Evolutionary conservation across 768 basidiomycete genomes (phyloP), one percentile per base, ranked within the genome.

Genomic region (Kwoniella dendrophila): DNA sequence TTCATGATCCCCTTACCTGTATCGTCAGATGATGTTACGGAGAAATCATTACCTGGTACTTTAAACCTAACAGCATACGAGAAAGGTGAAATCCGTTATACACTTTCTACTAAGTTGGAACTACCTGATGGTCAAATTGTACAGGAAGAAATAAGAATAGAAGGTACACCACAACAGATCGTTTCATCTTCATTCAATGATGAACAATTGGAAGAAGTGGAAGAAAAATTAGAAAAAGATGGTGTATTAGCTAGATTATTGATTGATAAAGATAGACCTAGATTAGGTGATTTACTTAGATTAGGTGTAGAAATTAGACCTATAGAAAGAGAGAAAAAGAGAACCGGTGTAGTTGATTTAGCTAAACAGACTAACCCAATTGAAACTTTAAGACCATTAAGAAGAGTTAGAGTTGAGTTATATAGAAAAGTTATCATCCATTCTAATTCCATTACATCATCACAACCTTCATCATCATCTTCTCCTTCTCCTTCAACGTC

Each of bases 331-430:
- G n/a, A n/a, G n/a, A 56, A 72, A 47, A 73, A 72, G 47, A 20
- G 41, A 14, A 70, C 70, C 2, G 64, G 51, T 18, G 68, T 72
- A 6, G 68, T 65, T 20, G 69, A 54, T 18, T 32, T 64, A 12
- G 54, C 67, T 4, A 44, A 58, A 10, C 59, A 58, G 38, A 63
- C 75, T n/a, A 58, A 70, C 56, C 67, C 75, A 1, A 34, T 58
- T 8, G 59, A 67, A n/a, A 66, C 68, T 16, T 44, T 73, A 1
- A 48, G 75, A 38, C 63, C 69, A 2, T 65, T 78, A 0, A 50
- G 77, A 2, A 51, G 77, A 36, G 74, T 78, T 14, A 57, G 74
- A 47, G 68, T 78, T 2, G 75, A 78, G 57, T 66, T 73, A 12
- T 77, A 70, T 58, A 63, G 77, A 40, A 62, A 63, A 16, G 65